Evolutionary conservation across 148 eudicot genomes (phyloP), one percentile per base, ranked within the genome.

Genomic region (Cornus kousa): DNA sequence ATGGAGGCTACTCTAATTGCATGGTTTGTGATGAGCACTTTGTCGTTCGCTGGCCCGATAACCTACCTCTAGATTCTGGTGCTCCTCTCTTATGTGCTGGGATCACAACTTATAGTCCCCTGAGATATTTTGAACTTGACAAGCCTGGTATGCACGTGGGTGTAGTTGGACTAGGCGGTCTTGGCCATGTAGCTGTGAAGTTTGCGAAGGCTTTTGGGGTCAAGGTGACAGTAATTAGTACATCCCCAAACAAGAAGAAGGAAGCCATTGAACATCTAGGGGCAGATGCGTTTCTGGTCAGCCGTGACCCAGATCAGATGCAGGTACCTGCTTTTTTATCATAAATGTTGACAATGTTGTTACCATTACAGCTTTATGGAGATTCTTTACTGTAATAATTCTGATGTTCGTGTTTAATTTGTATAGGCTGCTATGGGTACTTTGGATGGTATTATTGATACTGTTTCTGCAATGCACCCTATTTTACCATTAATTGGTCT

Each of bases 31-130:
- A 86, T 37, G 86, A 86, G 35, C 86, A 76, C 16, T 86, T 80
- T 59, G 85, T 78, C 0, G 35, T 80, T 39, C 40, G 17, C 0
- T 77, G 81, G 35, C 88, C 86, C 9, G 80, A 79, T 9, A 78
- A 71, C 35, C 71, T 83, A 78, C 78, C 82, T 13, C 78, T 83
- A 23, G 82, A 83, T 43, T 60, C 69, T 32, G 76, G 77, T 40
- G 81, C 83, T 22, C 84, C 86, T 9, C 77, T 81, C 59, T 73
- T 81, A 22, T 84, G 86, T 75, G 86, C 86, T 68, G 87, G 87
- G 32, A 79, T 82, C 31, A 76, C 82, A 10, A 76, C 80, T 9
- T 85, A 78, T 11, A 81, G 87, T 72, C 84, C 86, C 37, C 70
- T 85, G 23, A 82, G 39, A 75, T 77, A 85, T 28, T 85, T 48